phyloP scores from a whole-genome alignment of 2,329 filamentous ascomycete species.

The Ophiostoma pallidulum region DNA sequence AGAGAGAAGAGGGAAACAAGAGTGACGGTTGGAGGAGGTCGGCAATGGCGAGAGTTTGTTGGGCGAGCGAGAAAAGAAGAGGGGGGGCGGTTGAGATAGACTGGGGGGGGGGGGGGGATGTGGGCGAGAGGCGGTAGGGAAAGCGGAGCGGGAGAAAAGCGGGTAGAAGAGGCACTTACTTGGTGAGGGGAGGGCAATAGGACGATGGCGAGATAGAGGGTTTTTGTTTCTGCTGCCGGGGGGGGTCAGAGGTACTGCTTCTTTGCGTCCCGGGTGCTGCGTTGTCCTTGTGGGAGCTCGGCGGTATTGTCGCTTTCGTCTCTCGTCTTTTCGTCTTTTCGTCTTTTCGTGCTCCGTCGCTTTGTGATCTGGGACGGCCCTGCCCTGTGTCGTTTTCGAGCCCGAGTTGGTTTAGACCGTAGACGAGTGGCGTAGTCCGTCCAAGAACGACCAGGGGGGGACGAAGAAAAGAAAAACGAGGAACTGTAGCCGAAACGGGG shows the following conservation, averaged over 20 bases:
- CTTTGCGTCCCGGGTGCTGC: too few species aligned
- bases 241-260: too few species aligned
- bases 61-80: constrained; percentile 6
- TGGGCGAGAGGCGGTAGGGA: constrained; percentile 4
- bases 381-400: too few species aligned
- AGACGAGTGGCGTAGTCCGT: not conserved
- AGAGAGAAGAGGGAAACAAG: not conserved
- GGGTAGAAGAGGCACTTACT: not conserved
- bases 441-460: not conserved
- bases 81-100: constrained; percentile 9
- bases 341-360: too few species aligned
- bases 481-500: not conserved
- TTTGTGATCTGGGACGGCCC: too few species aligned
- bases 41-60: constrained; percentile 6
- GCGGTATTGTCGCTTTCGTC: not conserved
- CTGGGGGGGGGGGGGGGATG: constrained; percentile 1
- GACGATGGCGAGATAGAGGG: not conserved
- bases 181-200: not conserved
- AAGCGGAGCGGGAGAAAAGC: constrained; percentile 8
- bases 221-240: too few species aligned
- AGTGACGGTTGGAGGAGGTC: not conserved
- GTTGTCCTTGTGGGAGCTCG: not conserved
- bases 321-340: not conserved
- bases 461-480: not conserved
- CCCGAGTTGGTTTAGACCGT: too few species aligned